These are phyloP conservation scores for Fraxinus nigra DNA, from an alignment of 305 asterid genomes.

Conservation along the genomic window DNA sequence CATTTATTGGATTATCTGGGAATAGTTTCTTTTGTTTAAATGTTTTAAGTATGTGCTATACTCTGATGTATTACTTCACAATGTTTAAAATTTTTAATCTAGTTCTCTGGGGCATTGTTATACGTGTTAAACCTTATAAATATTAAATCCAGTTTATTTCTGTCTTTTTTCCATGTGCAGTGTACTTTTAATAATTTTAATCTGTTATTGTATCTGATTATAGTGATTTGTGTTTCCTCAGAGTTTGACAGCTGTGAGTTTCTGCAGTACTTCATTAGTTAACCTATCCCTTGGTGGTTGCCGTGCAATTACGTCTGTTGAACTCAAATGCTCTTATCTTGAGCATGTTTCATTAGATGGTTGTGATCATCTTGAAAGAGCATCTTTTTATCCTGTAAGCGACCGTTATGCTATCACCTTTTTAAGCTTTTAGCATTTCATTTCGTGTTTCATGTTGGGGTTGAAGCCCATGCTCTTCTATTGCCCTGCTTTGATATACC, in stretches of 20 bases:
- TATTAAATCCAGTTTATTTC: background rate
- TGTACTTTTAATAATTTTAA: constrained; percentile 3
- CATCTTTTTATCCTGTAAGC: constrained; percentile 87
- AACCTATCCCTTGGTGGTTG: constrained; percentile 95
- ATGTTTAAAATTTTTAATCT: background rate
- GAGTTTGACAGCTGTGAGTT: constrained; percentile 83
- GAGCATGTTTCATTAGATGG: constrained; percentile 91
- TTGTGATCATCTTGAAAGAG: constrained; percentile 93
- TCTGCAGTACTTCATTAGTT: constrained; percentile 68
- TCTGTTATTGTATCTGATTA: constrained; percentile 18
- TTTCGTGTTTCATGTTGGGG: background rate
- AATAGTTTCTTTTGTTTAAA: background rate
- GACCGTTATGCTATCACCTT: background rate
- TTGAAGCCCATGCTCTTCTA: constrained; percentile 5
- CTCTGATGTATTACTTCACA: background rate
- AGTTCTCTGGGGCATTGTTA: background rate
- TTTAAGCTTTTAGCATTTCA: background rate
- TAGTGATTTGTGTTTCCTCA: constrained; percentile 34
- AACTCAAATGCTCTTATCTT: constrained; percentile 75
- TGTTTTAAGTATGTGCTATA: background rate
- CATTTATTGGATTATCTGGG: background rate
- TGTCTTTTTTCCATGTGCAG: background rate
- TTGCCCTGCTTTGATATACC: constrained; percentile 5
- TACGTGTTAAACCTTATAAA: background rate
- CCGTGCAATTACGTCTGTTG: constrained; percentile 80